A percentile compares a stretch with the other conserved stretches of the same genome.
Conservation (phyloP, 2,329 filamentous ascomycete genomes). For the Aspergillus ibericus region DNA sequence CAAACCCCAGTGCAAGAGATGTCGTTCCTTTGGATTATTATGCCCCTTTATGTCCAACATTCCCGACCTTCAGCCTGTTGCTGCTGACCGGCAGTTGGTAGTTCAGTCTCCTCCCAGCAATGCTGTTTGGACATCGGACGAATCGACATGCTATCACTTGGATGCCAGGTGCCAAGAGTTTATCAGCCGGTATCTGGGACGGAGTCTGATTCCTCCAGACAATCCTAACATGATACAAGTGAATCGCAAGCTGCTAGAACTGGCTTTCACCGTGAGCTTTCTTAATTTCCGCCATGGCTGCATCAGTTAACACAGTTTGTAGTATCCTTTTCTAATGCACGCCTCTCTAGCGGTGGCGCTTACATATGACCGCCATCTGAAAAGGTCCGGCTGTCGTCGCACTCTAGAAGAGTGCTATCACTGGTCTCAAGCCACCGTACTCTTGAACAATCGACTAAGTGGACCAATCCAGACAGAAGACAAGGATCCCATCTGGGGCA, state of each 20-base stretch:
- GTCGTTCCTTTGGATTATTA: slow-evolving; percentile 45
- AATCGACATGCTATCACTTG: slow-evolving; percentile 36
- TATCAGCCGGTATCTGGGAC: slow-evolving; percentile 41
- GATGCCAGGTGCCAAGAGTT: slow-evolving; percentile 46
- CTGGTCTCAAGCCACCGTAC: slow-evolving; percentile 42
- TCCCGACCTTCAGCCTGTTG: slow-evolving; percentile 41
- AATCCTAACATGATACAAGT: slow-evolving; percentile 41
- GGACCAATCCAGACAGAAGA: slow-evolving; percentile 36
- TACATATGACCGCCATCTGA: slow-evolving; percentile 36
- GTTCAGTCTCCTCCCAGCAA: slow-evolving; percentile 24
- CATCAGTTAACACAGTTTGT: slow-evolving; percentile 16
- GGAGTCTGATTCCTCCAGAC: slow-evolving; percentile 39
- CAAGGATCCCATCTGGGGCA: slow-evolving; percentile 51
- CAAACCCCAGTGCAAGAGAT: slow-evolving; percentile 48
- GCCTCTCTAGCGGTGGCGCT: slow-evolving; percentile 47
- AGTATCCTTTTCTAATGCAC: slow-evolving; percentile 51
- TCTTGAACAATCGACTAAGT: slow-evolving; percentile 42
- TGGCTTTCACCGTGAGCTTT: slow-evolving; percentile 42
- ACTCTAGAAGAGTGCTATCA: slow-evolving; percentile 47
- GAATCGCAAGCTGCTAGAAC: slow-evolving; percentile 40
- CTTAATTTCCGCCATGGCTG: background rate
- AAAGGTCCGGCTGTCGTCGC: slow-evolving; percentile 24
- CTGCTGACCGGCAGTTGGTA: slow-evolving; percentile 22
- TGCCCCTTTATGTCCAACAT: slow-evolving; percentile 46
- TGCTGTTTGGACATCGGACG: slow-evolving; percentile 40